Conservation (phyloP, 2,329 filamentous ascomycete species). For the Gnomoniopsis sp. region DNA sequence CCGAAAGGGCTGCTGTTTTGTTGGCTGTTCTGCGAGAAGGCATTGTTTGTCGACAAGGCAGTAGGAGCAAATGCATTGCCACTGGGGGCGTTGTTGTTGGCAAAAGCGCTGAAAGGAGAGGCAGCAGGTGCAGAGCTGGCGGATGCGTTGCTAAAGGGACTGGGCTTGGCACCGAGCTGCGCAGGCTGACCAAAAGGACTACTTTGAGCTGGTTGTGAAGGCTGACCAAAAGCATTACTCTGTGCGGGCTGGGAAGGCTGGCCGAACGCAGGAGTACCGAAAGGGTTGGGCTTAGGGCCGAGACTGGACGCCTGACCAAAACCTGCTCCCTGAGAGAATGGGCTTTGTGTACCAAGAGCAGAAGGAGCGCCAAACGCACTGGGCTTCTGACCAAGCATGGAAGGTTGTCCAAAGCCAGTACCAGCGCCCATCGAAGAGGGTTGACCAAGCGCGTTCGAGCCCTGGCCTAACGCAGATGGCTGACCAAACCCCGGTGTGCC, state of each 20-base stretch:
- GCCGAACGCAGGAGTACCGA: slow-evolving; percentile 29
- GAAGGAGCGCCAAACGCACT: slow-evolving; percentile 31
- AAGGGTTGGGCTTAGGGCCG: slow-evolving; percentile 29
- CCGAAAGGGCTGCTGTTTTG: slow-evolving; percentile 17
- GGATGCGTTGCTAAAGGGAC: slow-evolving; percentile 23
- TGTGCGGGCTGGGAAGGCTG: slow-evolving; percentile 22
- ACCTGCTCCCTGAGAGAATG: slow-evolving; percentile 24
- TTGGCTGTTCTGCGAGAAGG: slow-evolving; percentile 20
- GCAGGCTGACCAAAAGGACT: slow-evolving; percentile 34
- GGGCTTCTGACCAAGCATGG: slow-evolving; percentile 29
- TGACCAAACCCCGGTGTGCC: slow-evolving; percentile 32
- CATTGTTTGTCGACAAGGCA: slow-evolving; percentile 1
- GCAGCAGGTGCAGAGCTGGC: not conserved
- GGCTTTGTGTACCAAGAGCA: slow-evolving; percentile 35
- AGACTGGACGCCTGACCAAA: slow-evolving; percentile 35
- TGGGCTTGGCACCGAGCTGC: slow-evolving; percentile 30
- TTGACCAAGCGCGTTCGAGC: slow-evolving; percentile 27
- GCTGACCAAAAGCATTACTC: slow-evolving; percentile 14
- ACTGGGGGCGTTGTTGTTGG: not conserved
- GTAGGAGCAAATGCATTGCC: slow-evolving; percentile 18
- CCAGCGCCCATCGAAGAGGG: slow-evolving; percentile 25
- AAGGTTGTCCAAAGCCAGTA: slow-evolving; percentile 17
- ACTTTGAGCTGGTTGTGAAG: slow-evolving; percentile 19
- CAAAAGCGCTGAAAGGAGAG: slow-evolving; percentile 24
- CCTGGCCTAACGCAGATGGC: slow-evolving; percentile 29